phyloP scores from a whole-genome alignment of 495 filamentous ascomycete species.

The Penicillium cosmopolitanum region DNA sequence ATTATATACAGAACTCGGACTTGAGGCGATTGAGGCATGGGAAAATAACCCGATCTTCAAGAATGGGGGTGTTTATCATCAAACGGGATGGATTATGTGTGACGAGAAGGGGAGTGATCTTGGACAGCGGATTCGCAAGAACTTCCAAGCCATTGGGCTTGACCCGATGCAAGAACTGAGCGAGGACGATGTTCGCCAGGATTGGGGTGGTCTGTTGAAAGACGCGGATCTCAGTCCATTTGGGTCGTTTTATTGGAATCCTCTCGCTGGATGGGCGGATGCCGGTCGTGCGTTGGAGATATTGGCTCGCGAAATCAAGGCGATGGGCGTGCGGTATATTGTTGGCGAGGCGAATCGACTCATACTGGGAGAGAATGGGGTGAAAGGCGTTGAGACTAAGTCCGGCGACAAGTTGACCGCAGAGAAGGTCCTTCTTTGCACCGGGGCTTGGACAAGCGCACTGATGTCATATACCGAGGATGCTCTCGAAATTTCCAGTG shows the following conservation, averaged over 20 bases:
- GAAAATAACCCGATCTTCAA: conserved; percentile 26
- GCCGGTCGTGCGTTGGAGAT: conserved; percentile 35
- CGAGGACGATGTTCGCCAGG: conserved; percentile 31
- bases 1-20: conserved; percentile 35
- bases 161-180: conserved; percentile 27
- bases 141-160: conserved; percentile 30
- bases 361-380: conserved; percentile 17
- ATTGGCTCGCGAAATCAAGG: conserved; percentile 36
- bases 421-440: conserved; percentile 53
- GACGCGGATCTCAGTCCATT: conserved; percentile 30
- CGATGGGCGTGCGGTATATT: conserved; percentile 38
- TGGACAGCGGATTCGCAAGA: conserved; percentile 32
- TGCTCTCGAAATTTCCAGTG: conserved; percentile 27
- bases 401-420: conserved; percentile 42
- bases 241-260: conserved; percentile 41
- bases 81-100: conserved; percentile 42
- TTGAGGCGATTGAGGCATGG: conserved; percentile 39
- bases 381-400: conserved; percentile 30
- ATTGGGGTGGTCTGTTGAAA: conserved; percentile 36
- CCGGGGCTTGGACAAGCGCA: conserved; percentile 57
- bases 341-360: conserved; percentile 35
- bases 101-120: conserved; percentile 34
- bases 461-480: conserved; percentile 40
- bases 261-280: conserved; percentile 45
- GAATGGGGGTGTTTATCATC: conserved; percentile 32